Base-by-base conservation (phyloP, 768 basidiomycete species). In the Gyrodon lividus region DNA sequence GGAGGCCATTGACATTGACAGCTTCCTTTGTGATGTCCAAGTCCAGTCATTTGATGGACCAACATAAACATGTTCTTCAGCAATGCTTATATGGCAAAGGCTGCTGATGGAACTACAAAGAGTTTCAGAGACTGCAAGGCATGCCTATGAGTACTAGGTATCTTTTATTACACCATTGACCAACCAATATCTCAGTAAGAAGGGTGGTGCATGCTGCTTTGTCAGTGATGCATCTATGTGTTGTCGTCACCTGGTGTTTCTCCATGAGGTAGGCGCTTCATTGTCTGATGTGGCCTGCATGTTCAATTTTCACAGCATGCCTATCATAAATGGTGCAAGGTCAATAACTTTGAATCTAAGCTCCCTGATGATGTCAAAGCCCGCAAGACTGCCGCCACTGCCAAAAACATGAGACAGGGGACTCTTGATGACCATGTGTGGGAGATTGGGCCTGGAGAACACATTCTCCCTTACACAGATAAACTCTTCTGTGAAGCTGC, bases 381-480 rank as follows among this genome's bases (percentile, higher is more conserved):
- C 8, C 54, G 57, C n/a, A 63, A 66, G 51, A n/a, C n/a, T n/a
- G n/a, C n/a, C n/a, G n/a, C n/a, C n/a, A n/a, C n/a, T n/a, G n/a
- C n/a, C n/a, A n/a, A n/a, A n/a, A n/a, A n/a, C n/a, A n/a, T n/a
- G n/a, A n/a, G n/a, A n/a, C n/a, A n/a, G n/a, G n/a, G n/a, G n/a
- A n/a, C n/a, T n/a, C n/a, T n/a, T n/a, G n/a, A n/a, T n/a, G n/a
- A n/a, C n/a, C n/a, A n/a, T n/a, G n/a, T n/a, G n/a, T n/a, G n/a
- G n/a, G n/a, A n/a, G n/a, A n/a, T n/a, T n/a, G n/a, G n/a, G n/a
- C n/a, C n/a, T n/a, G n/a, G n/a, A n/a, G n/a, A n/a, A n/a, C n/a
- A n/a, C n/a, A n/a, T n/a, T n/a, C n/a, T n/a, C 56, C 58, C 56
- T 2, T 74, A 74, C 52, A 52, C 65, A 0, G 60, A 74, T 38